phyloP scores from a whole-genome alignment of 495 filamentous ascomycete species.

The Patellaria atrata region DNA sequence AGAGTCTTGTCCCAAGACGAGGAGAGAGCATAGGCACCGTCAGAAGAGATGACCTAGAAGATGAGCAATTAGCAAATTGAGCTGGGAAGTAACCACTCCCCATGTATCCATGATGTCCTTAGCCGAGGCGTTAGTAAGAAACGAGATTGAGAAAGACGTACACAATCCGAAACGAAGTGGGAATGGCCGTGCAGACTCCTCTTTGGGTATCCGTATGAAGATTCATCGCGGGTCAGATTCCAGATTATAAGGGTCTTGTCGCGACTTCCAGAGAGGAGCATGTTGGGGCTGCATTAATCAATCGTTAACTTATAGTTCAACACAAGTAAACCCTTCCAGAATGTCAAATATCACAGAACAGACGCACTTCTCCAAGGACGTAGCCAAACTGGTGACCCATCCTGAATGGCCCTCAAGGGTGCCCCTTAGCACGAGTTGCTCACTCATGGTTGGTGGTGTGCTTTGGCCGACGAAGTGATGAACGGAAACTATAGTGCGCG shows the following conservation, averaged over 20 bases:
- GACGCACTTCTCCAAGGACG: conserved; percentile 93
- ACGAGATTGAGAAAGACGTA: conserved; percentile 49
- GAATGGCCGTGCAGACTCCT: conserved; percentile 95
- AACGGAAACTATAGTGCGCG: too few species aligned
- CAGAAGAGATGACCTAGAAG: conserved; percentile 91
- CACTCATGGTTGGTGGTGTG: too few species aligned
- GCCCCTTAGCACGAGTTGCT: conserved; percentile 93
- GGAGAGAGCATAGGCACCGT: conserved; percentile 98
- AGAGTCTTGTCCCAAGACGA: conserved; percentile 99
- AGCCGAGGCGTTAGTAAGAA: not conserved
- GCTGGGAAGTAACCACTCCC: too few species aligned
- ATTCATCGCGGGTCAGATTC: conserved; percentile 98
- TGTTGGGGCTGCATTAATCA: conserved; percentile 70
- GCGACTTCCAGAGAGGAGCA: conserved; percentile 93
- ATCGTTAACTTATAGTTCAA: conserved; percentile 16
- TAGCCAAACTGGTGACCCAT: conserved; percentile 81
- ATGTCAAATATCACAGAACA: not conserved
- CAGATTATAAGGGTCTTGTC: conserved; percentile 99
- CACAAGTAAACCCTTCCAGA: not conserved
- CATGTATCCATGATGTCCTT: too few species aligned
- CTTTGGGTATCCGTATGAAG: conserved; percentile 96
- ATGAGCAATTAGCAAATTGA: conserved; percentile 3
- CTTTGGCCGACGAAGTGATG: too few species aligned
- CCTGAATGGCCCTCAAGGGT: conserved; percentile 91
- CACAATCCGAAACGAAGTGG: conserved; percentile 99